Base-by-base conservation (phyloP, 768 basidiomycete genomes). In the Boletus insuetus region DNA sequence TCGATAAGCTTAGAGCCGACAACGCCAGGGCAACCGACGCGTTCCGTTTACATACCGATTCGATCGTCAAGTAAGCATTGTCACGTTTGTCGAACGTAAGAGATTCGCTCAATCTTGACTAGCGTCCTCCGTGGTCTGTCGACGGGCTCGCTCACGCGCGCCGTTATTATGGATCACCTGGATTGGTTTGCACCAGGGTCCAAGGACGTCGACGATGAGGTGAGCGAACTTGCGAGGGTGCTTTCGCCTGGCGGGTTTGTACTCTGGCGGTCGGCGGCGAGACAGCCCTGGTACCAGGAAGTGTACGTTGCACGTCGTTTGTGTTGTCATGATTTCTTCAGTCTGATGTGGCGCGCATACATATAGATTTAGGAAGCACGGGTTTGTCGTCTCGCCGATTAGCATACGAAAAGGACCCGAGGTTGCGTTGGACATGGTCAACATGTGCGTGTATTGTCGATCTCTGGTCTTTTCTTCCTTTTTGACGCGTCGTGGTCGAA, bases 11-110 rank as follows among this genome's bases (percentile, higher is more conserved):
- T 17, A 80, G 79, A 62, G 70, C 76, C 14, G 74, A 82, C 53
- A 71, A 78, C 44, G 76, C 73, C 22, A 67, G 65, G 46, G 71
- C 66, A 17, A 67, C 82, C 37, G 78, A 85, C 53, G 73, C 78
- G 0, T 85, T 90, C 74, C 77, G 85, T 29, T 64, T 90, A 42
- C 89, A 90, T 66, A 89, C 89, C 0, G 85, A 89, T 59, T 82
- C 83, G 3, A 85, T 89, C 58, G 64, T 82, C 54, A 84, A 86
- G 85, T 86, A 55, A 61, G 79, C 63, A 26, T 19, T 43, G 46
- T 22, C 19, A 4, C 4, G 22, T 38, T 3, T 45, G 44, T 45
- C 6, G 17, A 17, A 29, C 7, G 2, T 19, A 22, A 37, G 17
- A 9, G 46, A 11, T 6, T 14, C 16, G 20, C 35, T 46, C 8